phyloP scores from a whole-genome alignment of 73 alveolate genomes.

The Effrenium voratum region DNA sequence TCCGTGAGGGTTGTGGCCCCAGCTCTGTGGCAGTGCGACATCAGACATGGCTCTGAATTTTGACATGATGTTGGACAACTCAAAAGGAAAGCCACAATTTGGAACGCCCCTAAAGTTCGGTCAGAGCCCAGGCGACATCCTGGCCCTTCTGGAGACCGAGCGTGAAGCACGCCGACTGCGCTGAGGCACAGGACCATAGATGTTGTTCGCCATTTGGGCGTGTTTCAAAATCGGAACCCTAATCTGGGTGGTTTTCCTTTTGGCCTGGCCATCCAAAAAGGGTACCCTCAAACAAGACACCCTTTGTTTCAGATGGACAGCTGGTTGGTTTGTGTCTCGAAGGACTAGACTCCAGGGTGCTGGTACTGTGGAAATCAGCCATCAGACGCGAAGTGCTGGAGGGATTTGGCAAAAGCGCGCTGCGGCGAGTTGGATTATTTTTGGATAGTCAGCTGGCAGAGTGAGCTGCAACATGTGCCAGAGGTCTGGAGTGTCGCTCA shows the following conservation, averaged over 20 bases:
- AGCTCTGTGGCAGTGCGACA: too few relatives aligned
- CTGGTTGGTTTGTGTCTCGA: neutral
- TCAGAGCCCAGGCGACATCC: constrained; percentile 97
- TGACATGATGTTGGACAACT: too few relatives aligned
- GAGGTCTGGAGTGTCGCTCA: constrained; percentile 82
- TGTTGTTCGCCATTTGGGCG: too few relatives aligned
- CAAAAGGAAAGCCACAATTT: too few relatives aligned
- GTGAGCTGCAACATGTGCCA: neutral
- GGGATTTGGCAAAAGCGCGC: neutral
- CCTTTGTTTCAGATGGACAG: neutral
- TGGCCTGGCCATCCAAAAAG: too few relatives aligned
- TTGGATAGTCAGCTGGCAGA: neutral
- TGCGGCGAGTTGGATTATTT: neutral
- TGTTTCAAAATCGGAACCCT: too few relatives aligned
- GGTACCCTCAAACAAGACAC: too few relatives aligned
- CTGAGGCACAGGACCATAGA: too few relatives aligned
- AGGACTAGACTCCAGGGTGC: neutral
- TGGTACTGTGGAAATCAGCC: neutral
- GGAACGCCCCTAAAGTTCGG: too few relatives aligned
- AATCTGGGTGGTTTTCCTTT: too few relatives aligned
- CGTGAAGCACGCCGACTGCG: constrained; percentile 99
- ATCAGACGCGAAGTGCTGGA: neutral
- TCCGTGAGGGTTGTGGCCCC: constrained; percentile 95
- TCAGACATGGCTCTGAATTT: too few relatives aligned
- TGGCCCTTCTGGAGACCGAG: constrained; percentile 99